Evolutionary conservation across 2,329 filamentous ascomycete genomes (phyloP).

Genomic region (Arachnomyces sp.): DNA sequence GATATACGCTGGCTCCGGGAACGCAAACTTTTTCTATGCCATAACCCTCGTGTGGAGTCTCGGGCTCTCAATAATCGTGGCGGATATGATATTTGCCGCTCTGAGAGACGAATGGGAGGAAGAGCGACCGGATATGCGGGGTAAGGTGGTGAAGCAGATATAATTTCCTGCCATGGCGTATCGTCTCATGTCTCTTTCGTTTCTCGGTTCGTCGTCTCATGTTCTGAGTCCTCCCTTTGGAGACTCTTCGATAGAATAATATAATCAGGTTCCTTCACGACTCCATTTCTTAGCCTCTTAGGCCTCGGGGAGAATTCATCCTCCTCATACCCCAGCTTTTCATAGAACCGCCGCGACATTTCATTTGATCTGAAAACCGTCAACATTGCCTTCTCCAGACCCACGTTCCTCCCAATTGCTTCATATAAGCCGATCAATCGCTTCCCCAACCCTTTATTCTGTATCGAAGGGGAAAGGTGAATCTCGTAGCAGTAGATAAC

Average conservation of each 20-base stretch:
- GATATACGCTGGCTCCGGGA: constrained; percentile 96
- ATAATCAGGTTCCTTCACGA: constrained; percentile 43
- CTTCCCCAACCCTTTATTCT: constrained; percentile 44
- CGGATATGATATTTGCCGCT: constrained; percentile 79
- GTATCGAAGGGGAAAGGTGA: constrained; percentile 40
- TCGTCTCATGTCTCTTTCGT: constrained; percentile 11
- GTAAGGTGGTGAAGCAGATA: constrained; percentile 80
- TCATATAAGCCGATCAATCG: constrained; percentile 44
- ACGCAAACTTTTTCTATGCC: constrained; percentile 98
- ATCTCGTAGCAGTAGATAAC: constrained; percentile 60
- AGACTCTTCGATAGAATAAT: constrained; percentile 44
- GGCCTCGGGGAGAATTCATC: constrained; percentile 47
- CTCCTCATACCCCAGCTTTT: constrained; percentile 41
- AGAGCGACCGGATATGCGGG: constrained; percentile 80
- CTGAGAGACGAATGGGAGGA: constrained; percentile 90
- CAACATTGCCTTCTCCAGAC: constrained; percentile 50
- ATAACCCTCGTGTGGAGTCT: constrained; percentile 98
- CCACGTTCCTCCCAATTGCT: constrained; percentile 37
- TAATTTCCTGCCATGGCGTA: constrained; percentile 31
- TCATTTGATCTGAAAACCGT: constrained; percentile 50
- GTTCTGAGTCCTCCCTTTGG: constrained; percentile 6
- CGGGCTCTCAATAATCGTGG: constrained; percentile 75
- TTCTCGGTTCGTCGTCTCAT: constrained; percentile 1
- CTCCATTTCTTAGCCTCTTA: constrained; percentile 41
- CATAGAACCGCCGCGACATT: constrained; percentile 42